A percentile compares a stretch with the other conserved stretches of the same genome.
Evolutionary conservation across 2,329 filamentous ascomycete genomes (phyloP).

Genomic region (Botryosphaeria dothidea): DNA sequence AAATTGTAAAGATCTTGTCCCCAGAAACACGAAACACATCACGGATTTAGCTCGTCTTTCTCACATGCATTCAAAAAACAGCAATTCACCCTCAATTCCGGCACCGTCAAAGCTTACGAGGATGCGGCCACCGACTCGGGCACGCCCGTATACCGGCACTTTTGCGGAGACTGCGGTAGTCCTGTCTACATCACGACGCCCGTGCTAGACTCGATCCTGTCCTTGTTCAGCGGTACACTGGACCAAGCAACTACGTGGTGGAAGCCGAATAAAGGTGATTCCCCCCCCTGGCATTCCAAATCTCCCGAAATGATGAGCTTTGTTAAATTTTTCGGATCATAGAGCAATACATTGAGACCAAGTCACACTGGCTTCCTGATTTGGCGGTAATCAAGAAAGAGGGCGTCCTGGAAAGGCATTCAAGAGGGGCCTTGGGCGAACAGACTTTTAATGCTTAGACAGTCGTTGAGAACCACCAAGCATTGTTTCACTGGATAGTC

Average conservation of each 20-base stretch:
- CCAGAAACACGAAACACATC: background rate
- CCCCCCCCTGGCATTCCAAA: background rate
- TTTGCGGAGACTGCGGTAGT: conserved; percentile 13
- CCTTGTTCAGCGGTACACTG: background rate
- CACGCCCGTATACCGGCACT: conserved; percentile 6
- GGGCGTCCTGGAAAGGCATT: background rate
- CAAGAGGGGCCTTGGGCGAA: background rate
- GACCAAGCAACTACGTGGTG: background rate
- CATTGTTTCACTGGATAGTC: too few species aligned
- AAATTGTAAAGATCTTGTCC: background rate
- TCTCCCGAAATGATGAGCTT: background rate
- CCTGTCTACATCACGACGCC: background rate
- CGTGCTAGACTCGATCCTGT: background rate
- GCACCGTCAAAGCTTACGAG: background rate
- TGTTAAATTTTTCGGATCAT: too few species aligned
- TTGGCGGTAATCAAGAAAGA: conserved; percentile 2
- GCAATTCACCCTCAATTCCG: background rate
- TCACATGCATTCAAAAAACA: background rate
- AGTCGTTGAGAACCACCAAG: too few species aligned
- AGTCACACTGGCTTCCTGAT: conserved; percentile 15
- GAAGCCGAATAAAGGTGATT: conserved; percentile 13
- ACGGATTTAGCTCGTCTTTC: background rate
- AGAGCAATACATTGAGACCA: conserved; percentile 10
- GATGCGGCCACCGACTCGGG: conserved; percentile 10
- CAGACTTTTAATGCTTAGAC: background rate